A percentile compares a stretch with the other conserved stretches of the same genome.
phyloP scores from a whole-genome alignment of 1,284 basidiomycete genomes.

The Vanrija pseudolonga region DNA sequence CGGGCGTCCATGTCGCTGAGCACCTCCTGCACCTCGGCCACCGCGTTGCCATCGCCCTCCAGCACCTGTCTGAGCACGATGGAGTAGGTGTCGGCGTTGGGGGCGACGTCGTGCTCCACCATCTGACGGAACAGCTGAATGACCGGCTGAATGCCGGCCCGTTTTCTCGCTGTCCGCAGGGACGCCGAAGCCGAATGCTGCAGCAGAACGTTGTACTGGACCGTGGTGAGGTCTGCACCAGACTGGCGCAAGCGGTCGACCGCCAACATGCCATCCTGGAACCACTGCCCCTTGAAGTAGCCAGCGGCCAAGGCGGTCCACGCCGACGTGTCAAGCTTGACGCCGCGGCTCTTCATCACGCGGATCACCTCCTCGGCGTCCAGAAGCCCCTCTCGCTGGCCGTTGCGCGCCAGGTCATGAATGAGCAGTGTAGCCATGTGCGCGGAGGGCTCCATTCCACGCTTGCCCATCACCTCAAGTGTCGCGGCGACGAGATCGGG shows the following conservation, averaged over 20 bases:
- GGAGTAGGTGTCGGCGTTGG: constrained; percentile 67
- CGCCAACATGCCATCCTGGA: constrained; percentile 51
- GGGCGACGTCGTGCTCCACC: constrained; percentile 54
- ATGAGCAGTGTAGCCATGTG: constrained; percentile 72
- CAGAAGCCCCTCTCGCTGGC: constrained; percentile 56
- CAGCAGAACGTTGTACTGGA: constrained; percentile 72
- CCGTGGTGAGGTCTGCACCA: constrained; percentile 57
- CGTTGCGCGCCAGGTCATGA: constrained; percentile 61
- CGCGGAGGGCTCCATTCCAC: constrained; percentile 68
- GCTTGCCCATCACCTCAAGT: constrained; percentile 65
- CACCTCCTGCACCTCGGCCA: constrained; percentile 58
- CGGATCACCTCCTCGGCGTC: constrained; percentile 63
- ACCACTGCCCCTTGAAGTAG: constrained; percentile 45
- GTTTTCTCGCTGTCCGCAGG: constrained; percentile 38
- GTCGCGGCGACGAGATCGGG: constrained; percentile 63
- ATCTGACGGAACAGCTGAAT: constrained; percentile 65
- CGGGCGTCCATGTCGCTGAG: constrained; percentile 58
- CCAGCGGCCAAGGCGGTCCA: constrained; percentile 49
- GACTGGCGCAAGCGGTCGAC: constrained; percentile 59
- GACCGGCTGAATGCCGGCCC: constrained; percentile 57
- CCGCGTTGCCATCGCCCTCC: constrained; percentile 51
- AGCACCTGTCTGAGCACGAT: constrained; percentile 64
- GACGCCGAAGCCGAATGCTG: constrained; percentile 54
- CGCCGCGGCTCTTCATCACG: constrained; percentile 62
- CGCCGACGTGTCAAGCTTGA: constrained; percentile 41